phyloP scores from a whole-genome alignment of 2,329 filamentous ascomycete genomes.

The Knufia fluminis region DNA sequence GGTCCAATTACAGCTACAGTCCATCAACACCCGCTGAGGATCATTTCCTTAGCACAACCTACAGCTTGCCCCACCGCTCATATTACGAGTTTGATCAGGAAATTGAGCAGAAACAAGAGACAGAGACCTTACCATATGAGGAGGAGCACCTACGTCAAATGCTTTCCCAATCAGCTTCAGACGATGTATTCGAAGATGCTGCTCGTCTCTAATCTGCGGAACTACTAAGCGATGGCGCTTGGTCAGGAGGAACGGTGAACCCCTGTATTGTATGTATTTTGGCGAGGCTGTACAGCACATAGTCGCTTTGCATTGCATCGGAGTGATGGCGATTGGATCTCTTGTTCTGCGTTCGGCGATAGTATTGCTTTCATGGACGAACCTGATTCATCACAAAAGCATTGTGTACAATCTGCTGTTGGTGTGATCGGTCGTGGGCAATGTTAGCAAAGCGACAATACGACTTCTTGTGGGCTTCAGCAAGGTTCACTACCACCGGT shows the following conservation, averaged over 20 bases:
- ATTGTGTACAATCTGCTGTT: too few relatives aligned
- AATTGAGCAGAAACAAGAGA: not conserved
- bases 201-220: not conserved
- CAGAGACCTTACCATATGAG: not conserved
- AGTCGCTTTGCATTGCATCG: not conserved
- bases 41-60: constrained; percentile 1
- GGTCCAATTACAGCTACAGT: constrained; percentile 5
- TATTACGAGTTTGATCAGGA: constrained; percentile 4
- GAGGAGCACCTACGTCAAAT: constrained; percentile 8
- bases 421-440: too few relatives aligned
- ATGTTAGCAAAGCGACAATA: too few relatives aligned
- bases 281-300: not conserved
- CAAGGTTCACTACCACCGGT: too few relatives aligned
- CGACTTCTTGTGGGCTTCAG: too few relatives aligned
- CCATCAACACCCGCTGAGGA: constrained; percentile 6
- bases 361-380: not conserved
- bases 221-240: not conserved
- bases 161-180: not conserved
- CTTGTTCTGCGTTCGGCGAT: not conserved
- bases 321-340: not conserved
- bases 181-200: not conserved
- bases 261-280: not conserved
- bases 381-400: too few relatives aligned
- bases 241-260: not conserved
- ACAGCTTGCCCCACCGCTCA: constrained; percentile 1